Percentiles rank a stretch among this genome's conserved stretches.
Conservation (phyloP, 768 basidiomycete species). For the Hericium rajendrae region DNA sequence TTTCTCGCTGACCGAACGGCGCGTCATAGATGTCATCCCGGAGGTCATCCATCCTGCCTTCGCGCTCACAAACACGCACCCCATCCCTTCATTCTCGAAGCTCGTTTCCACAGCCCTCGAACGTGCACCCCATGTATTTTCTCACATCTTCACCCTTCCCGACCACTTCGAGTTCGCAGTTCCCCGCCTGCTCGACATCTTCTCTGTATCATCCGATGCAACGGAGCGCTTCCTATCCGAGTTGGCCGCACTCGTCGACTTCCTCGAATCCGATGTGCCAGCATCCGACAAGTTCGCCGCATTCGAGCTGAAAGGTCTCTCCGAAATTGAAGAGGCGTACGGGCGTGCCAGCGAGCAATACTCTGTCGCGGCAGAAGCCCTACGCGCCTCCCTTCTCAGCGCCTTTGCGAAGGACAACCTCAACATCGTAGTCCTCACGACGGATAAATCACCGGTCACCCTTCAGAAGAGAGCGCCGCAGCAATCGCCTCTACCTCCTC, state of each 20-base stretch:
- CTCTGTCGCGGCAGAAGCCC: conserved; percentile 29
- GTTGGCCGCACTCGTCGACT: conserved; percentile 39
- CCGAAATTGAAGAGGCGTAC: conserved; percentile 34
- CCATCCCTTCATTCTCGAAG: conserved; percentile 34
- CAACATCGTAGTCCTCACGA: conserved; percentile 44
- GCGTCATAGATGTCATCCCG: conserved; percentile 45
- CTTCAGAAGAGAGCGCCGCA: conserved; percentile 24
- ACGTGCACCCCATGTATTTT: conserved; percentile 49
- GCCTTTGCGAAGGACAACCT: conserved; percentile 31
- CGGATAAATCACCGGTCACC: conserved; percentile 21
- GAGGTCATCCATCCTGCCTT: conserved; percentile 40
- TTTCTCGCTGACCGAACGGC: neutral
- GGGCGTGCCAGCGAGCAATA: conserved; percentile 51
- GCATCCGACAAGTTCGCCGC: conserved; percentile 48
- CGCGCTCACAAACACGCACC: conserved; percentile 23
- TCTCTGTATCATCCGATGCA: conserved; percentile 30
- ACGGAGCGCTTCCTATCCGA: conserved; percentile 32
- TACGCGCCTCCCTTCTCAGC: conserved; percentile 40
- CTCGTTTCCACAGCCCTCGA: conserved; percentile 49
- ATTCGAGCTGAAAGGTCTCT: conserved; percentile 45
- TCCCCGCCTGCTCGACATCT: conserved; percentile 30
- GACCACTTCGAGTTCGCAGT: conserved; percentile 20
- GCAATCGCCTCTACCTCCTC: conserved; percentile 33
- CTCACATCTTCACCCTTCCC: conserved; percentile 36
- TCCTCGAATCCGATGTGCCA: conserved; percentile 36